Base-by-base conservation (phyloP, 2,329 filamentous ascomycete genomes). In the Nemania sp. region DNA sequence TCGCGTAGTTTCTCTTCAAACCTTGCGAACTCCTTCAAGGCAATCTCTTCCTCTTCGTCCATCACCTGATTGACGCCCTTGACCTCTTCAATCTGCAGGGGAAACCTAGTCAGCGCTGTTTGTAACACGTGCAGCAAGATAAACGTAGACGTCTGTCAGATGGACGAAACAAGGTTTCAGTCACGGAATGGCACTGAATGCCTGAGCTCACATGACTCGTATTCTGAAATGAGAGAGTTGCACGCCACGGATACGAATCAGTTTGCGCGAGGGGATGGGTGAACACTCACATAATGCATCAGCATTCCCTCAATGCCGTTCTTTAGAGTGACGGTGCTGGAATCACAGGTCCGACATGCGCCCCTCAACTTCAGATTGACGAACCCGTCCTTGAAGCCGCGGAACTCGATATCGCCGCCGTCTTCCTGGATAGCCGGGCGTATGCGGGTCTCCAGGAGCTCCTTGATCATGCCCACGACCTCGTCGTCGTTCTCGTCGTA, bases 241-340 rank as follows among this genome's bases (percentile, higher is more conserved):
- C n/a, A n/a, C n/a, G n/a, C n/a, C n/a, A n/a, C n/a, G n/a, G n/a
- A n/a, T n/a, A n/a, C n/a, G n/a, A n/a, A n/a, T n/a, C n/a, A n/a
- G n/a, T n/a, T n/a, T n/a, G n/a, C 39, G 48, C 34, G 37, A 20
- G 19, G 20, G 28, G n/a, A 49, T 17, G 15, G 22, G 24, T 37
- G 8, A 49, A 84, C n/a, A n/a, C 88, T 82, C 73, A 91, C 89
- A 72, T 94, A 94, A 72, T 93, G 90, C 90, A 96, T 97, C 70
- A 97, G 73, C 94, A 99, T 97, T 62, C 90, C 90, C 80, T 99
- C 94, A 64, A 99, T 99, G 6, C 94, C 94, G 70, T 95, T 97
- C 80, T 96, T 96, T 62, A 99, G 74, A 24, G 94, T 99, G 30
- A 97, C 92, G 0, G 94, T 97, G 71, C 92, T 97, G 40, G 90